These are phyloP conservation scores for Azolla pinnata DNA, from an alignment of 75 land plant genomes.

Conservation along the genomic window DNA sequence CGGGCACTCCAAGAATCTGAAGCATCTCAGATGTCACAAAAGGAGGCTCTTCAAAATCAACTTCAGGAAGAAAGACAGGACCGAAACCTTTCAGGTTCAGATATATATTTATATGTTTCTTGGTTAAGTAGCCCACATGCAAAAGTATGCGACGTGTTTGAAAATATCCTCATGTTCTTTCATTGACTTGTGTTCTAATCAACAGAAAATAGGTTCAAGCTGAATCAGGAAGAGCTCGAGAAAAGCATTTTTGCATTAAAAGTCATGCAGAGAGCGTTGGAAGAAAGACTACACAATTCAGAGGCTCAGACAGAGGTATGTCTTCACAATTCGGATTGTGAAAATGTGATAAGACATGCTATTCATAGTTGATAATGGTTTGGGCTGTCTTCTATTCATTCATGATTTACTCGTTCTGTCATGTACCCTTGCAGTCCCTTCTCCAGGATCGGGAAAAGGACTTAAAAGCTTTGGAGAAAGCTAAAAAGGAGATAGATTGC, in stretches of 20 bases:
- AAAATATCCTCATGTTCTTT: no score
- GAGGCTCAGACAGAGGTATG: not conserved
- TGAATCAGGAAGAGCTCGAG: constrained; percentile 20
- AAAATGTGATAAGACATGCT: not conserved
- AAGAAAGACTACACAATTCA: constrained; percentile 1
- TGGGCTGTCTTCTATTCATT: no score
- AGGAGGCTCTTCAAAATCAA: constrained; percentile 29
- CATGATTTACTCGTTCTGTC: no score
- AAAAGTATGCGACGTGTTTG: no score
- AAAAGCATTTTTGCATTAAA: constrained; percentile 9
- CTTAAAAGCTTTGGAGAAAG: constrained; percentile 10
- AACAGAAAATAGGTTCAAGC: constrained; percentile 30
- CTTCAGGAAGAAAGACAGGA: constrained; percentile 37
- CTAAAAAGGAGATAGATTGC: constrained; percentile 8
- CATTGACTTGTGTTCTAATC: not conserved
- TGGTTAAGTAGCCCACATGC: no score
- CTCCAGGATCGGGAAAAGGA: constrained; percentile 11
- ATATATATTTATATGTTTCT: not conserved
- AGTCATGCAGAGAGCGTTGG: constrained; percentile 8
- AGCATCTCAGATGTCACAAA: constrained; percentile 31
- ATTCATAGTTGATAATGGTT: no score
- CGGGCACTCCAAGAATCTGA: constrained; percentile 69
- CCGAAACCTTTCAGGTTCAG: constrained; percentile 44
- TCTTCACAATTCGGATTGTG: not conserved
- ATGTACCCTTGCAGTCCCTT: constrained; percentile 18